Base-by-base conservation (phyloP, 1,284 basidiomycete species). In the Amylostereum chailletii region DNA sequence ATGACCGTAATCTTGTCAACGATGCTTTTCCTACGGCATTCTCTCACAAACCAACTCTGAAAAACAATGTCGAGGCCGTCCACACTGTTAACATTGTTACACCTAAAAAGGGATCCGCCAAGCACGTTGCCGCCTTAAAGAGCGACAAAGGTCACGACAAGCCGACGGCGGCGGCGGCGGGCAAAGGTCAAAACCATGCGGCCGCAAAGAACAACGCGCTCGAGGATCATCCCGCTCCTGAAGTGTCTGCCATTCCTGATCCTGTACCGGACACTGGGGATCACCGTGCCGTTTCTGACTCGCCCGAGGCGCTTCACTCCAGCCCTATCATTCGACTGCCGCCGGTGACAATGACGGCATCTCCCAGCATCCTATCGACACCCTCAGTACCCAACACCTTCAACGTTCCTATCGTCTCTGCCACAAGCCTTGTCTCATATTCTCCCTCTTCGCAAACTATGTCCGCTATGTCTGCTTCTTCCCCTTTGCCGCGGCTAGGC, bases 221-320 rank as follows among this genome's bases (percentile, higher is more conserved):
- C 41, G 48, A 54, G 30, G 42, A 46, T 4, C 34, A 57, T 5
- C 57, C 65, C 47, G 59, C 69, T 19, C 19, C 19, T 42, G 64
- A 71, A 50, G 62, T 70, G 34, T 71, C 72, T 34, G 63, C 71
- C 30, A 66, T 81, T 42, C 79, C 80, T n/a, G 70, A 72, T 55
- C 79, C 79, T 46, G 68, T 73, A 42, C 77, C 80, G 33, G 75
- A 79, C 47, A 71, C 71, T 31, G 73, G 72, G 39, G 26, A 62
- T 31, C 52, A 62, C 47, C 52, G 59, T 38, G 53, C 60, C 30
- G 43, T 32, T 4, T 49, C 46, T 9, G 27, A 38, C n/a, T 40
- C 56, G 5, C 32, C 53, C 8, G 32, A 34, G 29, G 19, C 36
- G 34, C 37, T 39, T 19, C 51, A 55, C 34, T 44, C 54, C 27